A percentile compares a stretch with the other conserved stretches of the same genome.
Conservation (phyloP, 192 early-diverging fungal genomes). For the Umbelopsis vinacea region DNA sequence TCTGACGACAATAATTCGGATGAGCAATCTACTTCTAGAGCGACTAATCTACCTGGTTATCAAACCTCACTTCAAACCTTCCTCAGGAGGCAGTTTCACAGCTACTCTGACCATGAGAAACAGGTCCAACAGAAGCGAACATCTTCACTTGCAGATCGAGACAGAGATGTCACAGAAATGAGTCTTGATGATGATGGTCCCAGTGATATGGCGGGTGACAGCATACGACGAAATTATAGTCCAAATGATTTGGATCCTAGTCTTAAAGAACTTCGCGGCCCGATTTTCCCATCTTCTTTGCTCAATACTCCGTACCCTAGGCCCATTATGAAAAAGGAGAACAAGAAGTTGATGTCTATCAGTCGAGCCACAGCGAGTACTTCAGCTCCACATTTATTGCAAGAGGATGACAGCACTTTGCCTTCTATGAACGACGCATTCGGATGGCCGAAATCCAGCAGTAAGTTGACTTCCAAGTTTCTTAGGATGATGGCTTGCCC, state of each 20-base stretch:
- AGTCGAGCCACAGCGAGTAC: neutral
- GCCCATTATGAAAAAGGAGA: neutral
- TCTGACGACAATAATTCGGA: neutral
- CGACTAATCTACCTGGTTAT: neutral
- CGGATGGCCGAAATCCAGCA: neutral
- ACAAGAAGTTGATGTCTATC: conserved; percentile 1
- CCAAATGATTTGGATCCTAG: neutral
- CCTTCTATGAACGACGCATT: neutral
- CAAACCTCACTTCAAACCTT: neutral
- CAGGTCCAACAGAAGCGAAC: neutral
- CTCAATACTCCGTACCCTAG: conserved; percentile 1
- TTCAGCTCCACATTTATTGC: conserved; percentile 9
- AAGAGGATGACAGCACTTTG: neutral
- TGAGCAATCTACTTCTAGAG: neutral
- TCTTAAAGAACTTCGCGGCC: neutral
- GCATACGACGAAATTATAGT: neutral
- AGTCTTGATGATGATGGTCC: neutral
- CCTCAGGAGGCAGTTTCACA: neutral
- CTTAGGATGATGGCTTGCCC: neutral
- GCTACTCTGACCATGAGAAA: neutral
- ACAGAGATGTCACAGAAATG: conserved; percentile 14
- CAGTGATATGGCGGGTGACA: neutral
- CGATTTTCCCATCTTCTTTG: neutral
- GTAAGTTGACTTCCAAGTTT: neutral
- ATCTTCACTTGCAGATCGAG: neutral